Evolutionary conservation across 108 stramenopile genomes (phyloP), one percentile per base, ranked within the genome.

Genomic region (Cyclostephanos tholiformis): DNA sequence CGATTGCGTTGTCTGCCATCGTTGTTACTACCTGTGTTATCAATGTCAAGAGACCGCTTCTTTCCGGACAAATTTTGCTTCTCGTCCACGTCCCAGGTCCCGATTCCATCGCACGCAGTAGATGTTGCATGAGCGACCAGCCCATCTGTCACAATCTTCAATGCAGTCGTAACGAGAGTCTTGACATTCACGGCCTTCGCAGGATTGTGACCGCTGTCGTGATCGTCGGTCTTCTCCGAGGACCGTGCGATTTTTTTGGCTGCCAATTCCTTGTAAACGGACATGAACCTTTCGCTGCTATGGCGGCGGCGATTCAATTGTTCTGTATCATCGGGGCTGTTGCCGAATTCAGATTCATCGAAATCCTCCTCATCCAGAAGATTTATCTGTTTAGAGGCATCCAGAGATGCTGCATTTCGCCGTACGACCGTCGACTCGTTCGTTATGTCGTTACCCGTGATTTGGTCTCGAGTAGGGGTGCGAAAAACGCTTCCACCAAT

Each of bases 111-210:
- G 53, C 53, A 55, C 9, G 53, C 2, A 55, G 25, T 55, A 55
- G 26, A 26, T 0, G 53, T 55, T 26, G 30, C 61, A 62, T 36
- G 61, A 62, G 61, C 14, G 38, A 38, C 61, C 4, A 62, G 36
- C 4, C 61, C 61, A 23, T 62, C 61, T 22, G 61, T 38, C 29
- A 62, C 61, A 62, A 22, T 22, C 43, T 62, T 62, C 61, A 62
- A 62, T 62, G 61, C 61, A 8, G 39, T 36, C 17, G 61, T 62
- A 22, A 62, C 61, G n/a, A 62, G 35, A 36, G 61, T 36, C n/a
- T 62, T 62, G 22, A 62, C 61, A 4, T 62, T 19, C 22, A 22
- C 36, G 41, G 39, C 61, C 16, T 36, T 29, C 19, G 0, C 30
- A 11, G 61, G 9, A 20, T 39, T 4, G 36, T n/a, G 1, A 4